phyloP scores from a whole-genome alignment of 164 flowering plant genomes.

The Aristolochia californica region DNA sequence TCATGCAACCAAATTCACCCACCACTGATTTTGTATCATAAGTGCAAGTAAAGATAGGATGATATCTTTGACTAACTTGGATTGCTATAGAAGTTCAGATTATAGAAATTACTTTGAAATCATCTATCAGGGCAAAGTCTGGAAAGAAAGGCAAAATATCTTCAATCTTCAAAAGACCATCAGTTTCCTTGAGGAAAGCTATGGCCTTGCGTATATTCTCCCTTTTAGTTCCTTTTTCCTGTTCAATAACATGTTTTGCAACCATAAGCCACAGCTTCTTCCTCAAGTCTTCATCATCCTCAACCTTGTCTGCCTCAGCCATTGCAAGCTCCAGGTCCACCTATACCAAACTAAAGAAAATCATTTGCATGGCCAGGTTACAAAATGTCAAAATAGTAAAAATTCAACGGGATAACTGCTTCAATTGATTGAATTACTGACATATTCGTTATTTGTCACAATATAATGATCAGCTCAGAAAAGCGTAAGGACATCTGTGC shows the following conservation, averaged over 20 bases:
- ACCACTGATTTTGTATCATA: no score
- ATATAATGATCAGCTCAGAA: no score
- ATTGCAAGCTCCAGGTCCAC: conserved; percentile 97
- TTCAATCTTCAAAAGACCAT: conserved; percentile 92
- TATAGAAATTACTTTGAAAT: conserved; percentile 58
- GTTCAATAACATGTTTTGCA: conserved; percentile 96
- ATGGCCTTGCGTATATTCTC: conserved; percentile 95
- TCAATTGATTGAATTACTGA: no score
- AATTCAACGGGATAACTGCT: no score
- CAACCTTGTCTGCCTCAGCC: conserved; percentile 99
- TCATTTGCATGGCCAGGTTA: background rate
- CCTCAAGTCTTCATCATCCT: conserved; percentile 96
- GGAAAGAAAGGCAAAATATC: conserved; percentile 98
- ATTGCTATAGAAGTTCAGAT: no score
- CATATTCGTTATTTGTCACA: no score
- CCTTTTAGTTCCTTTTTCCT: conserved; percentile 95
- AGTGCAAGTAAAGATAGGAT: no score
- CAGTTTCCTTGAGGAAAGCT: conserved; percentile 98
- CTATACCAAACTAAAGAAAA: conserved; percentile 22
- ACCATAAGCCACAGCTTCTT: conserved; percentile 99
- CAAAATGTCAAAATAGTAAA: background rate
- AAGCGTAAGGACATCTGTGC: no score
- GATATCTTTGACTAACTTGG: no score
- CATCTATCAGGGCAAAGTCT: conserved; percentile 96
- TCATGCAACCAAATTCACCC: no score